Conservation (phyloP, 345 rosid species). For the Populus simonii region DNA sequence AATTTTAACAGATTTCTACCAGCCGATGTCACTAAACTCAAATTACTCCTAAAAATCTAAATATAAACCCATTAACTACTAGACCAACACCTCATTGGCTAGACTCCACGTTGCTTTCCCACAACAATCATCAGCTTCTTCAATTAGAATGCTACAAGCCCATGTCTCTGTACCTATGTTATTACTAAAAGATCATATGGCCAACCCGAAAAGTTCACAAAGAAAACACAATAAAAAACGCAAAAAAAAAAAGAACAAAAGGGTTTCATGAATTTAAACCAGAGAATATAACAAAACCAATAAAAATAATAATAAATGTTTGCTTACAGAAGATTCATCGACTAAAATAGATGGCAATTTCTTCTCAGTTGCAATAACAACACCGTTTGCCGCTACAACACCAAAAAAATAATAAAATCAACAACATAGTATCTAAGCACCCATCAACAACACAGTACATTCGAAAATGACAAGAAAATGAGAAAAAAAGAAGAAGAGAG, state of each 20-base stretch:
- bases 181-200: no score
- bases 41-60: no score
- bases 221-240: not conserved
- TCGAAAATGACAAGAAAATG: no score
- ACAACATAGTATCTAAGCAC: not conserved
- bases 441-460: no score
- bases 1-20: not conserved
- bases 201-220: no score
- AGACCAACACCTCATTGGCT: no score
- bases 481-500: no score
- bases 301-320: not conserved
- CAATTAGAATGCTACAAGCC: no score
- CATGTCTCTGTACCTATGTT: no score
- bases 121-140: no score
- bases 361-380: slow-evolving; percentile 92
- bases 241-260: slow-evolving; percentile 10
- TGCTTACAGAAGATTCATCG: slow-evolving; percentile 86
- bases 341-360: slow-evolving; percentile 90
- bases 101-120: no score
- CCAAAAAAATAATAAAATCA: not conserved
- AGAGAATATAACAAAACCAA: not conserved
- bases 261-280: not conserved
- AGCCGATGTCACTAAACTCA: not conserved
- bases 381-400: slow-evolving; percentile 85
- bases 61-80: no score